Base-by-base conservation (phyloP, 1,139 yeast genomes). In the Geotrichum citri-aurantii region DNA sequence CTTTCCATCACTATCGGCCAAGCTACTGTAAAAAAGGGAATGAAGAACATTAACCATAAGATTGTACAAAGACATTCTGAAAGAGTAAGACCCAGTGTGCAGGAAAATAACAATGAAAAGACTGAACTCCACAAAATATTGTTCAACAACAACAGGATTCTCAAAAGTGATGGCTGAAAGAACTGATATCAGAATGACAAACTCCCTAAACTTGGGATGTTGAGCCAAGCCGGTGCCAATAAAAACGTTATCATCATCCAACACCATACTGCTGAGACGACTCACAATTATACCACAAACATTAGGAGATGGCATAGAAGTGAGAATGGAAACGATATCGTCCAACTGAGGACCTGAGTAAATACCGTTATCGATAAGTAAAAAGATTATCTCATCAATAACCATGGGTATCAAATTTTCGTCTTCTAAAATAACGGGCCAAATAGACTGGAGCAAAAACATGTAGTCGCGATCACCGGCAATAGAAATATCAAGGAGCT, bases 81-180 rank as follows among this genome's bases (percentile, higher is more conserved):
- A 79, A 50, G 85, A 88, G 55, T 83, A 76, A 7, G 88, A 84
- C 1, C 89, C 88, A 60, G 84, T 81, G 73, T 88, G 93, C 67
- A 90, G 82, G 68, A 88, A 80, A 50, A 88, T 77, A 0, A 95
- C 81, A 42, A 87, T 81, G 61, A 88, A 76, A 67, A 85, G 84
- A 63, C 88, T 79, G 1, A 88, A 79, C 66, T 90, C 96, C 2
- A 95, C 86, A 62, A 88, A 73, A 68, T 80, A 88, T 69, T 82
- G 76, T 60, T 86, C 85, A 5, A 88, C 84, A 65, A 85, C 79
- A 31, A 80, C 73, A 54, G 84, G 78, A 0, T 91, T 82, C 69
- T 88, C 93, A 75, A 89, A 90, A 62, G 89, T 83, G 50, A 88
- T 71, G 6, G 86, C 82, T 1, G 88, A 81, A 57, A 87, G 77